These are phyloP conservation scores for Aspergillus novoparasiticus DNA, from an alignment of 2,329 filamentous ascomycete genomes.

Conservation along the genomic window DNA sequence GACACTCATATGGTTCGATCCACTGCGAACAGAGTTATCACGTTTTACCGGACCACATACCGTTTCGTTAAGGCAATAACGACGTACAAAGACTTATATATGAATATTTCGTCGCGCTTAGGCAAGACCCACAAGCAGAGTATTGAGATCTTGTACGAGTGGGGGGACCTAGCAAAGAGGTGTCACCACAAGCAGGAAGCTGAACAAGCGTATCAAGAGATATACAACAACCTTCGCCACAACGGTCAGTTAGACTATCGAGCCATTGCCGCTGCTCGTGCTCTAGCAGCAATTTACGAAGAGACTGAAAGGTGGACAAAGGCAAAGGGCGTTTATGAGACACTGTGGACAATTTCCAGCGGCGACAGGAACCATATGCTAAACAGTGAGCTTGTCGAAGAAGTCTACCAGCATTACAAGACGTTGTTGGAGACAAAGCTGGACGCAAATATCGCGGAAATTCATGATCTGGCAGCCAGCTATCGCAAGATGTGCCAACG, in stretches of 20 bases:
- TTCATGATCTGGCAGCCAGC: neutral
- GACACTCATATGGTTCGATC: neutral
- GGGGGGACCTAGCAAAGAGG: neutral
- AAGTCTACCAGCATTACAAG: neutral
- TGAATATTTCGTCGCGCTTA: neutral
- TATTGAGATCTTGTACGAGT: slow-evolving; percentile 1
- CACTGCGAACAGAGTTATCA: neutral
- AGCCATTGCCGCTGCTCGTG: neutral
- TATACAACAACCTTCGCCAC: neutral
- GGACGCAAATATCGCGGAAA: neutral
- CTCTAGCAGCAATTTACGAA: neutral
- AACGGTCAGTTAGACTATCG: neutral
- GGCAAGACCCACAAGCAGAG: neutral
- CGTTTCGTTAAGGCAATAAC: neutral
- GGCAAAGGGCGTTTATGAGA: neutral
- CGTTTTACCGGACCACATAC: neutral
- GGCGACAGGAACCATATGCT: neutral
- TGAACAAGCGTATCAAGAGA: neutral
- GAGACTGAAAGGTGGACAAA: neutral
- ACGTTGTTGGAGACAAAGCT: slow-evolving; percentile 4
- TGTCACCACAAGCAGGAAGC: neutral
- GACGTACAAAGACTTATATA: neutral
- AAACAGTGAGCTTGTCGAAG: neutral
- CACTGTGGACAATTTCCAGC: neutral
- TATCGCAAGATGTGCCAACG: slow-evolving; percentile 3